Base-by-base conservation (phyloP, 163 green algal species). In the Scenedesmus sp. region DNA sequence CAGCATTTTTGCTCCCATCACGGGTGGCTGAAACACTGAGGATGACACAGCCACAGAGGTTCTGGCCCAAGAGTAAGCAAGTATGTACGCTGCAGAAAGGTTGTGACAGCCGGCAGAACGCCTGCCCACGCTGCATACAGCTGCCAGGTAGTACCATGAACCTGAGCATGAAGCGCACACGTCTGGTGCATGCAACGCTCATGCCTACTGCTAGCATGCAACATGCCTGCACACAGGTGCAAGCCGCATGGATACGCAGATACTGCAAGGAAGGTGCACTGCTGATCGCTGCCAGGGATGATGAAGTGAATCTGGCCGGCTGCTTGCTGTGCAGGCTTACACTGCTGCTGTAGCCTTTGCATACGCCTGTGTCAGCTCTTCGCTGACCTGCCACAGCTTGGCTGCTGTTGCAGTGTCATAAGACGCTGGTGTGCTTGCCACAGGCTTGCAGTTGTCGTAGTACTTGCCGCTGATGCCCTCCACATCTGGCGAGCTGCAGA, bases 391-490 rank as follows among this genome's bases (percentile, higher is more conserved):
- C 95, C 96, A 97, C 30, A 97, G 90, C 76, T 86, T 86, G 42
- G 43, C 20, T 35, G 93, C 91, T n/a, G 92, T 92, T 3, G 90
- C 82, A 0, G 40, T n/a, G 35, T 97, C 92, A 85, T 98, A 98
- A 6, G 86, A 94, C 40, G 92, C 90, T 42, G 81, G 88, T 84
- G 40, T 92, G 68, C n/a, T 70, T n/a, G 43, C 59, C n/a, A 86
- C 78, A n/a, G 93, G 90, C 51, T 93, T 94, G 93, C 93, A 97
- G 88, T 95, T 90, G 30, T 90, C 83, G 35, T 81, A 98, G 93
- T 98, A 98, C 91, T 98, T 97, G n/a, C 92, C 92, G 68, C 83
- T 96, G 51, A 97, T 92, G 20, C 93, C 94, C 91, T 94, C 92
- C 20, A 97, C 92, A 16, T 95, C 90, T 9, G 95, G 93, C 4